Base-by-base conservation (phyloP, 768 basidiomycete species). In the Cytidiella melzeri region DNA sequence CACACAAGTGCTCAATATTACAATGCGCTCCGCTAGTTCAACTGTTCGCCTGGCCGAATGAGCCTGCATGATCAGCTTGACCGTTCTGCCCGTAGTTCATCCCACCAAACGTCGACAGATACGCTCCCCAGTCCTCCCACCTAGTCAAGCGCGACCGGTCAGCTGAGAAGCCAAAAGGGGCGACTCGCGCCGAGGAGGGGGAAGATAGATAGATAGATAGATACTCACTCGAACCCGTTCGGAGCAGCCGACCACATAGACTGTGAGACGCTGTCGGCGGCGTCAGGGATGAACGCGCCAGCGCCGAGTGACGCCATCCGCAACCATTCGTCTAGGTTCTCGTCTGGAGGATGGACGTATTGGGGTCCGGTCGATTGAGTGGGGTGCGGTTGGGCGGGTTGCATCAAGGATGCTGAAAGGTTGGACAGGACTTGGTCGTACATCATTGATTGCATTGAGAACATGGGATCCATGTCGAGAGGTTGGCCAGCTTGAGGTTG, bases 171-270 rank as follows among this genome's bases (percentile, higher is more conserved):
- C n/a, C n/a, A n/a, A n/a, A n/a, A n/a, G n/a, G n/a, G n/a, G n/a
- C n/a, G n/a, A n/a, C n/a, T n/a, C n/a, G n/a, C n/a, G n/a, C n/a
- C n/a, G n/a, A n/a, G n/a, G n/a, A n/a, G n/a, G n/a, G n/a, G n/a
- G n/a, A n/a, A n/a, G n/a, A n/a, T 13, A 26, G 9, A 13, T 27
- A 28, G 24, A 1, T 2, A 15, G 25, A 20, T n/a, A 1, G 44
- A 5, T 1, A 69, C 80, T 56, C 58, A 84, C 83, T 79, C 79
- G 47, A 80, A 80, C 18, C 75, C 73, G 13, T 72, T 71, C 13
- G 81, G 80, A 20, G 79, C 77, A 46, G 67, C 71, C 7, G 79
- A 76, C 82, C 81, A 85, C 75, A 82, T 79, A 13, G 72, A 69
- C 55, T 81, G 70, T 38, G 74, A 73, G 45, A 66, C 48, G 43